Percentiles rank a stretch among this genome's conserved stretches.
phyloP scores from a whole-genome alignment of 2,329 filamentous ascomycete species.

The Colletotrichum sp. region DNA sequence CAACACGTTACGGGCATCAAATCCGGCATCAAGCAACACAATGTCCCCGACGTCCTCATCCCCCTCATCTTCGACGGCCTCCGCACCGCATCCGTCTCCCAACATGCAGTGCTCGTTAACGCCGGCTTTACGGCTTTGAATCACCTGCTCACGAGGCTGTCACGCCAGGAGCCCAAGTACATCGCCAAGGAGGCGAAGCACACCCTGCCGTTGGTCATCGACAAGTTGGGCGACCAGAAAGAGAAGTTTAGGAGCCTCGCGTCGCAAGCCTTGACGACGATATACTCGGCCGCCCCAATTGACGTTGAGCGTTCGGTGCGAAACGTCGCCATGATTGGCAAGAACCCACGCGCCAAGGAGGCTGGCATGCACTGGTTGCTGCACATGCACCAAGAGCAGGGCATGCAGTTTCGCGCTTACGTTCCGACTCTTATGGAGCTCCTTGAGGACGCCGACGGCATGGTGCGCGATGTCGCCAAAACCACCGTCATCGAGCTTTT shows the following conservation, averaged over 20 bases:
- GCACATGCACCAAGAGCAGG: conserved; percentile 81
- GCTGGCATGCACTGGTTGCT: conserved; percentile 84
- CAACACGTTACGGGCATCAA: conserved; percentile 77
- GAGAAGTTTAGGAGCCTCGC: conserved; percentile 83
- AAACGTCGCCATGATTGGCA: conserved; percentile 78
- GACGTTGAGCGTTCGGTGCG: conserved; percentile 85
- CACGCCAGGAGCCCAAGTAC: conserved; percentile 81
- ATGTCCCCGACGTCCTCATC: conserved; percentile 79
- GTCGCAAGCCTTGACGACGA: conserved; percentile 75
- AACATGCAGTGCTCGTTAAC: conserved; percentile 78
- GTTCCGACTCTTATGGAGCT: conserved; percentile 84
- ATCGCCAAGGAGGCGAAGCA: conserved; percentile 72
- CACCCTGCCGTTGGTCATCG: conserved; percentile 77
- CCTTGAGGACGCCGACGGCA: conserved; percentile 87
- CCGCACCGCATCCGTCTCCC: conserved; percentile 74
- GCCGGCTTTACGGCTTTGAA: conserved; percentile 88
- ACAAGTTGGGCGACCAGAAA: conserved; percentile 86
- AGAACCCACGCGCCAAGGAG: conserved; percentile 86
- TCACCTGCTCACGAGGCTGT: conserved; percentile 85
- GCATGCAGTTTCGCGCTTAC: conserved; percentile 81
- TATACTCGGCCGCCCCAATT: conserved; percentile 71
- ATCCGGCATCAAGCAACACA: conserved; percentile 89
- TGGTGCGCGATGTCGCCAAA: conserved; percentile 86
- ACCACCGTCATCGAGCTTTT: conserved; percentile 86
- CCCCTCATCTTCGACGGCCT: conserved; percentile 82